phyloP scores from a whole-genome alignment of 257 asterid species.

The Buddleja alternifolia region DNA sequence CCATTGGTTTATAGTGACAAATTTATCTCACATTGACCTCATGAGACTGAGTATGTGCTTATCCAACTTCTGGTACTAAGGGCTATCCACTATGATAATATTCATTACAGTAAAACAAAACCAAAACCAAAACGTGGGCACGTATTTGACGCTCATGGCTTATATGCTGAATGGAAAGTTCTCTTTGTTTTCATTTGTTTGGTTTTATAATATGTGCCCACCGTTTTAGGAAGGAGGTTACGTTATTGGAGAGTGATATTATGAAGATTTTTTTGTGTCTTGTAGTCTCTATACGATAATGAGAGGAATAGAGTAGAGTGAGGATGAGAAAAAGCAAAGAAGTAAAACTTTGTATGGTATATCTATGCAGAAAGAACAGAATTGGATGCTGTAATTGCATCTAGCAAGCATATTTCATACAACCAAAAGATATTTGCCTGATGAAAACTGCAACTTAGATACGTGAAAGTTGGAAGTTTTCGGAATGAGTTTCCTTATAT shows the following conservation, averaged over 20 bases:
- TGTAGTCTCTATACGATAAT: background rate
- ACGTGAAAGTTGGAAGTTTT: background rate
- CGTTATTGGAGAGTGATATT: no score
- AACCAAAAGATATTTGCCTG: conserved; percentile 6
- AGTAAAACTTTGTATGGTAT: background rate
- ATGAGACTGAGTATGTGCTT: no score
- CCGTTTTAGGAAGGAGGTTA: no score
- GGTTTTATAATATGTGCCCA: no score
- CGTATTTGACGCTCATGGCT: conserved; percentile 12
- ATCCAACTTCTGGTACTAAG: no score
- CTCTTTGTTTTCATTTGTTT: conserved; percentile 5
- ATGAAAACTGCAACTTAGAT: background rate
- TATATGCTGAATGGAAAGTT: background rate
- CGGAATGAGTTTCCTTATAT: background rate
- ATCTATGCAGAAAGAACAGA: background rate
- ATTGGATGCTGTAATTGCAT: conserved; percentile 17
- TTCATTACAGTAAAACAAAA: no score
- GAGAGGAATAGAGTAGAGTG: background rate
- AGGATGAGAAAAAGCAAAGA: background rate
- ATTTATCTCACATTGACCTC: no score
- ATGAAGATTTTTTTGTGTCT: background rate
- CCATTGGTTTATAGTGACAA: no score
- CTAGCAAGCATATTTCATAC: conserved; percentile 9
- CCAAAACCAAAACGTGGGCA: no score
- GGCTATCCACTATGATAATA: no score